Percentiles rank a stretch among this genome's conserved stretches.
These are phyloP conservation scores for Scheffersomyces titani DNA, from an alignment of 1,139 yeast species.

Conservation along the genomic window DNA sequence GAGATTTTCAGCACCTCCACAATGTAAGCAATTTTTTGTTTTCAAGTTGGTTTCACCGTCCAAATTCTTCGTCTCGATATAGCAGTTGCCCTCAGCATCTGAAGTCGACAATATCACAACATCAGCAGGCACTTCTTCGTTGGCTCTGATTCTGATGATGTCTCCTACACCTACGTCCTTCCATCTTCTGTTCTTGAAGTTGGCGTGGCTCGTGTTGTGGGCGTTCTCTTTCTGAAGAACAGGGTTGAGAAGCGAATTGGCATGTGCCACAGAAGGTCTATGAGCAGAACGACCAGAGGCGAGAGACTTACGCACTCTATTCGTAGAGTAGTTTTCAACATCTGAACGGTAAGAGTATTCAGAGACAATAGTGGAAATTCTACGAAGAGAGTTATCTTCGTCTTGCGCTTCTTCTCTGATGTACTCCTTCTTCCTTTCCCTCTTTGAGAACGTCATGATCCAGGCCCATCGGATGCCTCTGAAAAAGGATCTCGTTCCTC, in stretches of 20 bases:
- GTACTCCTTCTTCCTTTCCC: constrained; percentile 26
- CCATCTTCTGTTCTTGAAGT: constrained; percentile 78
- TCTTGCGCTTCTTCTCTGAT: constrained; percentile 27
- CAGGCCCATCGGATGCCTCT: constrained; percentile 23
- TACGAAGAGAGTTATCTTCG: constrained; percentile 31
- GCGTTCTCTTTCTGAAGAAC: constrained; percentile 20
- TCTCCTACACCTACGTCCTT: constrained; percentile 90
- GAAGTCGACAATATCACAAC: constrained; percentile 76
- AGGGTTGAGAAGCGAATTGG: constrained; percentile 40
- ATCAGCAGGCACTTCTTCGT: constrained; percentile 96
- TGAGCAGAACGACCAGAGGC: constrained; percentile 1
- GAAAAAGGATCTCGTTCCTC: constrained; percentile 15
- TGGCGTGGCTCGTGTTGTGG: constrained; percentile 21
- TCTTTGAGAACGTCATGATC: constrained; percentile 32
- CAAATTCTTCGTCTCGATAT: constrained; percentile 88
- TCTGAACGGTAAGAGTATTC: constrained; percentile 26
- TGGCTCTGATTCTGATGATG: constrained; percentile 75
- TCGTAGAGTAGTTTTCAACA: neutral
- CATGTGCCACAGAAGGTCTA: constrained; percentile 9
- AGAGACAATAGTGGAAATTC: constrained; percentile 44
- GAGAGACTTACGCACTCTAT: neutral
- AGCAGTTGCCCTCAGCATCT: constrained; percentile 88
- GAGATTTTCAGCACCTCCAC: constrained; percentile 58
- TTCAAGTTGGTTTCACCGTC: constrained; percentile 97
- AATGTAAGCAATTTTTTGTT: constrained; percentile 70